phyloP scores from a whole-genome alignment of 75 land plant genomes.

The Pinus albicaulis region DNA sequence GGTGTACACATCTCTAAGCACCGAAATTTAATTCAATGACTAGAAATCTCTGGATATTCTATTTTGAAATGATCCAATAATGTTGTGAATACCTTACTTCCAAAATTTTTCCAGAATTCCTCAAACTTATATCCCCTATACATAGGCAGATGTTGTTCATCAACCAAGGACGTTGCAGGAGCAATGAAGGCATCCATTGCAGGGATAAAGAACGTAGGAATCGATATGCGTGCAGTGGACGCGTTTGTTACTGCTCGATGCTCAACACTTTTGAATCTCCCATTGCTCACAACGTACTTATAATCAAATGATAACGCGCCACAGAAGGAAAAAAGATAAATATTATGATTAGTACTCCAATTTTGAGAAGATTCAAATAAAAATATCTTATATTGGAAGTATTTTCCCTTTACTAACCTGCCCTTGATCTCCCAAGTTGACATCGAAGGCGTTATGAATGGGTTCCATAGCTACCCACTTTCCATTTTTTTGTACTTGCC shows the following conservation, averaged over 20 bases:
- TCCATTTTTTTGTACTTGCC: conserved; percentile 38
- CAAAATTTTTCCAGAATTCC: conserved; percentile 50
- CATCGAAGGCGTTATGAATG: conserved; percentile 43
- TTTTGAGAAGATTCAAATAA: too few relatives aligned
- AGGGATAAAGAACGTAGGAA: conserved; percentile 53
- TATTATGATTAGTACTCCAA: too few relatives aligned
- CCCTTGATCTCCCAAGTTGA: conserved; percentile 72
- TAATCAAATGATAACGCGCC: background rate
- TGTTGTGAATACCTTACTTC: conserved; percentile 33
- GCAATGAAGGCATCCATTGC: conserved; percentile 41
- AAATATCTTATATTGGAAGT: too few relatives aligned
- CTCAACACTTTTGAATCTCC: conserved; percentile 50
- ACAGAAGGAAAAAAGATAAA: too few relatives aligned
- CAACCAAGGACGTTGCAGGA: conserved; percentile 33
- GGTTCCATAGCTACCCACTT: conserved; percentile 54
- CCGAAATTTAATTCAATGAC: too few relatives aligned
- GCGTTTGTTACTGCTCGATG: conserved; percentile 60
- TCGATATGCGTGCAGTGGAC: conserved; percentile 38
- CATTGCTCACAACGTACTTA: conserved; percentile 57
- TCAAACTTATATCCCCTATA: conserved; percentile 44
- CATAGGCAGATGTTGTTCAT: conserved; percentile 18
- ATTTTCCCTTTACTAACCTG: conserved; percentile 6
- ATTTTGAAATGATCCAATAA: too few relatives aligned
- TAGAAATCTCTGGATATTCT: too few relatives aligned
- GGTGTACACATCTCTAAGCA: too few relatives aligned